Conservation (phyloP, 2,329 filamentous ascomycete species). For the Sporothrix schenckii region DNA sequence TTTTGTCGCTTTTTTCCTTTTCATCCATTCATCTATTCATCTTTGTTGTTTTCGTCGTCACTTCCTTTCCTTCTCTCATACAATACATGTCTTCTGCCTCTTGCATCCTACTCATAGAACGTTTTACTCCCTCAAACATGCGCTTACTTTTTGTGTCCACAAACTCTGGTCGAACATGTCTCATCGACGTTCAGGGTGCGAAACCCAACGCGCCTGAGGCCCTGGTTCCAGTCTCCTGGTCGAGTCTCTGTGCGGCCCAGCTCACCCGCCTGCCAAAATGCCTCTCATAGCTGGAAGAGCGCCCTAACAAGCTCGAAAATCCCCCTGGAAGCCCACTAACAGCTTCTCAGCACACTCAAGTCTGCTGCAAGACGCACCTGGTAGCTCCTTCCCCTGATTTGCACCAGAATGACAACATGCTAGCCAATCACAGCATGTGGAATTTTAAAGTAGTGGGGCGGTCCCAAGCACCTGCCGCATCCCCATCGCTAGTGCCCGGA, state of each 20-base stretch:
- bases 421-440: conserved; percentile 14
- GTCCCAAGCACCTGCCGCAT: conserved; percentile 9
- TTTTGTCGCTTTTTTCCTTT: conserved; percentile 8
- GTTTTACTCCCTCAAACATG: background rate
- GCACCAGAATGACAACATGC: background rate
- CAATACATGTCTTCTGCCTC: background rate
- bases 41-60: background rate
- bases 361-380: conserved; percentile 1
- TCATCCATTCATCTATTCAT: background rate
- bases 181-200: conserved; percentile 45
- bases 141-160: conserved; percentile 19
- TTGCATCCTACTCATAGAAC: background rate
- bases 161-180: conserved; percentile 32
- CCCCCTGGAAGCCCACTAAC: background rate
- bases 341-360: conserved; percentile 2
- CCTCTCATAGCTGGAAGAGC: background rate
- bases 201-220: conserved; percentile 46
- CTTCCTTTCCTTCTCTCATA: background rate
- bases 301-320: background rate
- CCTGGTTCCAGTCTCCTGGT: conserved; percentile 34
- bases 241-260: conserved; percentile 21
- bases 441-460: conserved; percentile 22
- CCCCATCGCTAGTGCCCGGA: conserved; percentile 26
- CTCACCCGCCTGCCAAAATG: background rate
- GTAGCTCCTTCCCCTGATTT: conserved; percentile 22